Evolutionary conservation across 257 asterid species (phyloP).

Genomic region (Perilla frutescens): DNA sequence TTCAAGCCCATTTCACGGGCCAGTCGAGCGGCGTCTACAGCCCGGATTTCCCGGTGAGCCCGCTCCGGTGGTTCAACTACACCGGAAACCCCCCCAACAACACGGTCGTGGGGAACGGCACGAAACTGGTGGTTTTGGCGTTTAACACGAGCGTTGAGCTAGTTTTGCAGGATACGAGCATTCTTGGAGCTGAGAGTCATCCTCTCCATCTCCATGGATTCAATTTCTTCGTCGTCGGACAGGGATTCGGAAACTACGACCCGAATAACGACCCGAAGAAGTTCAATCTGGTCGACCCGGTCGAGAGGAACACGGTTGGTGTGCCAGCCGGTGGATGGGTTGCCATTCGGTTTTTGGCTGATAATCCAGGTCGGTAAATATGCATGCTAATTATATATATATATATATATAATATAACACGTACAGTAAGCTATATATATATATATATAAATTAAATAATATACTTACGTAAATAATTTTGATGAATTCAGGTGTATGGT

Average conservation of each 20-base stretch:
- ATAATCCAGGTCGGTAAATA: constrained; percentile 50
- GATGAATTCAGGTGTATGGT: constrained; percentile 44
- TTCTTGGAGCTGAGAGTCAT: constrained; percentile 50
- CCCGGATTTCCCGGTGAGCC: constrained; percentile 40
- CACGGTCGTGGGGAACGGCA: constrained; percentile 40
- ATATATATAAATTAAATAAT: too few relatives aligned
- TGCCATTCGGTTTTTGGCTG: constrained; percentile 55
- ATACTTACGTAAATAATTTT: not conserved
- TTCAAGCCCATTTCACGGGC: constrained; percentile 46
- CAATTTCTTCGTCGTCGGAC: constrained; percentile 52
- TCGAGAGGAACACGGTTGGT: constrained; percentile 47
- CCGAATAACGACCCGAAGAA: constrained; percentile 39
- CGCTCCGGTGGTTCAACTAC: constrained; percentile 43
- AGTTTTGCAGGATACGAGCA: constrained; percentile 53
- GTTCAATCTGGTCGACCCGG: constrained; percentile 57
- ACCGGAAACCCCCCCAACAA: constrained; percentile 43
- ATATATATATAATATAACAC: too few relatives aligned
- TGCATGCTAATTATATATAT: too few relatives aligned
- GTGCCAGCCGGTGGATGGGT: constrained; percentile 63
- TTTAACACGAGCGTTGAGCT: constrained; percentile 48
- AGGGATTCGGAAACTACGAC: constrained; percentile 54
- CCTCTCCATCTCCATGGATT: constrained; percentile 63
- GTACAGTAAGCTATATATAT: too few relatives aligned
- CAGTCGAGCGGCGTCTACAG: constrained; percentile 36
- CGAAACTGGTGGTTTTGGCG: constrained; percentile 37